phyloP scores from a whole-genome alignment of 768 basidiomycete species.

The Termitomyces sp. region DNA sequence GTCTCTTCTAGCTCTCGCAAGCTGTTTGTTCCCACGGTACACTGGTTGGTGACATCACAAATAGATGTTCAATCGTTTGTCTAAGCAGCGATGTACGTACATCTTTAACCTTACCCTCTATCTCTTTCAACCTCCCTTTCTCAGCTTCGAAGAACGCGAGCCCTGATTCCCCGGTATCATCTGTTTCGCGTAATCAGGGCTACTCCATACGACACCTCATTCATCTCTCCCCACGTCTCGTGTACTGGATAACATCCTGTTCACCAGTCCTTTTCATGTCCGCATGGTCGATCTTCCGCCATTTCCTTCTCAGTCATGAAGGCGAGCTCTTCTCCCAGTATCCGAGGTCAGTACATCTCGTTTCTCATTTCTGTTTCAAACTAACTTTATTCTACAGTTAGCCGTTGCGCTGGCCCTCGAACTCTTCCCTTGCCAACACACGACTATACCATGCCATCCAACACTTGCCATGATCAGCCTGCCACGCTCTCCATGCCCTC shows the following conservation, averaged over 20 bases:
- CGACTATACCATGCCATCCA: no score
- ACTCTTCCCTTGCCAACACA: no score
- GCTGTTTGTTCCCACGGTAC: conserved; percentile 76
- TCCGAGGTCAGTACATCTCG: no score
- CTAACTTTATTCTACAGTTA: no score
- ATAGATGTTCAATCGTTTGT: conserved; percentile 61
- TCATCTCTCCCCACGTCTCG: conserved; percentile 78
- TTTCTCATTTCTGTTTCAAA: no score
- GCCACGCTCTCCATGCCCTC: no score
- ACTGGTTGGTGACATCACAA: conserved; percentile 71
- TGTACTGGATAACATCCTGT: conserved; percentile 92
- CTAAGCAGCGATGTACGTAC: conserved; percentile 76
- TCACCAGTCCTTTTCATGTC: conserved; percentile 88
- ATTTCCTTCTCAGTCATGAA: conserved; percentile 74
- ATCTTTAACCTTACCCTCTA: background rate
- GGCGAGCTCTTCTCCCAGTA: no score
- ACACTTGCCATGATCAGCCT: no score
- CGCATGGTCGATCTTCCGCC: conserved; percentile 88
- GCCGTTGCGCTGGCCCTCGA: no score
- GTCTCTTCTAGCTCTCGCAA: conserved; percentile 62
- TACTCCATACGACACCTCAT: conserved; percentile 66
- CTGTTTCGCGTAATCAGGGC: background rate
- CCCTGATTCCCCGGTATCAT: conserved; percentile 8
- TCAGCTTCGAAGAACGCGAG: conserved; percentile 65
- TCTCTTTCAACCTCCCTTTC: background rate